These are phyloP conservation scores for Amanita brunnescens DNA, from an alignment of 768 basidiomycete genomes.

Conservation along the genomic window DNA sequence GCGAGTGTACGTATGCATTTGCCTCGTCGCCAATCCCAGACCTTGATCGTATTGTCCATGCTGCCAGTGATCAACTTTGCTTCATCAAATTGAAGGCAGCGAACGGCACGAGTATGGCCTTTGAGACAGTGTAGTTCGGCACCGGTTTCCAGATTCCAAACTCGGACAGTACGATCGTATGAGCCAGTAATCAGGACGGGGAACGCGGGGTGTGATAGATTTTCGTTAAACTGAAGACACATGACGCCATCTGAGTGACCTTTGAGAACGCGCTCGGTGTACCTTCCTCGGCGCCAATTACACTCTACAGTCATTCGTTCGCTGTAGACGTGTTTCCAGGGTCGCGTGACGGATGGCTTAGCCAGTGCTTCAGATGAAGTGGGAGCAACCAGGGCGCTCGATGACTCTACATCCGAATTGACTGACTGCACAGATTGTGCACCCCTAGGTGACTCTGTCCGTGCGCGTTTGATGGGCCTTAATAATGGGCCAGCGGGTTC, in stretches of 20 bases:
- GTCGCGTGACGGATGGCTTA: slow-evolving; percentile 52
- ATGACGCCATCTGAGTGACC: slow-evolving; percentile 96
- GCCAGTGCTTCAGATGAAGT: slow-evolving; percentile 18
- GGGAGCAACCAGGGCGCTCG: slow-evolving; percentile 23
- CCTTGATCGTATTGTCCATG: slow-evolving; percentile 92
- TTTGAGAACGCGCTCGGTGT: slow-evolving; percentile 72
- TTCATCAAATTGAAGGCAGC: slow-evolving; percentile 92
- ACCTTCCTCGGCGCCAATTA: slow-evolving; percentile 94
- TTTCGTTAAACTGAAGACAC: slow-evolving; percentile 93
- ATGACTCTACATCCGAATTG: slow-evolving; percentile 11
- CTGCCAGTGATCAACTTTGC: slow-evolving; percentile 91
- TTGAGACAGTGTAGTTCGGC: slow-evolving; percentile 71
- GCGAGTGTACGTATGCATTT: slow-evolving; percentile 80
- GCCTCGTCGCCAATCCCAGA: slow-evolving; percentile 94
- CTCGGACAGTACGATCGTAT: slow-evolving; percentile 87
- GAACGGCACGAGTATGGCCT: slow-evolving; percentile 88
- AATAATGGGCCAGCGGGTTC: slow-evolving; percentile 16
- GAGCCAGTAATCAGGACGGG: slow-evolving; percentile 97
- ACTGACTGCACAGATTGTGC: slow-evolving; percentile 4
- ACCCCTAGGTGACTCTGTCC: not conserved
- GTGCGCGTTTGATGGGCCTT: slow-evolving; percentile 43
- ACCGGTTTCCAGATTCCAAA: slow-evolving; percentile 97
- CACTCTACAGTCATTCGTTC: slow-evolving; percentile 95
- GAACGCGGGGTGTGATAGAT: slow-evolving; percentile 71
- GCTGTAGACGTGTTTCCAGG: slow-evolving; percentile 98